A percentile compares a stretch with the other conserved stretches of the same genome.
Evolutionary conservation across 2,329 filamentous ascomycete species (phyloP).

Genomic region (Apiospora kogelbergensis): DNA sequence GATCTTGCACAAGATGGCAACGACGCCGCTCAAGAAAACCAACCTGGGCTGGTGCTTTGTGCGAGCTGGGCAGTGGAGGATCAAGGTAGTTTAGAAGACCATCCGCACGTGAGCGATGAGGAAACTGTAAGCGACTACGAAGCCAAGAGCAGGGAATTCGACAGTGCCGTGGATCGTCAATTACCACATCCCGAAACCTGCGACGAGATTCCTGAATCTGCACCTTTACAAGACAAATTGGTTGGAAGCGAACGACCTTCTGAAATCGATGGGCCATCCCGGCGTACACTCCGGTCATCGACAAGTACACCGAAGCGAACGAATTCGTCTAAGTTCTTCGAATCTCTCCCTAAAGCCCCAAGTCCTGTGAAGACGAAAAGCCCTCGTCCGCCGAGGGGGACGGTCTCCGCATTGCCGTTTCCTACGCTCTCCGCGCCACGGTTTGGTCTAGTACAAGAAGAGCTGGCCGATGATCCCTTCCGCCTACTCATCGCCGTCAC

Average conservation of each 20-base stretch:
- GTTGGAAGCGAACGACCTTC: not conserved
- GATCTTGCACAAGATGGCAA: not conserved
- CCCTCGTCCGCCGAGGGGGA: conserved; percentile 40
- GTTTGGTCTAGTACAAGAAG: conserved; percentile 86
- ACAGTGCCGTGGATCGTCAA: not conserved
- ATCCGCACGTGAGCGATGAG: conserved; percentile 32
- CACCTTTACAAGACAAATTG: not conserved
- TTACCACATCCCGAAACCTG: not conserved
- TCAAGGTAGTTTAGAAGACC: conserved; percentile 28
- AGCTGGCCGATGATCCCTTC: conserved; percentile 73
- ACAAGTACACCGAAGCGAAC: conserved; percentile 21
- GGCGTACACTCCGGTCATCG: not conserved
- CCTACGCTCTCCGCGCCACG: conserved; percentile 60
- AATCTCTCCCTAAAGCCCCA: conserved; percentile 11
- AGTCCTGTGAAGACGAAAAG: conserved; percentile 19
- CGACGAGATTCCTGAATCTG: not conserved
- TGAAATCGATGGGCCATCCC: not conserved
- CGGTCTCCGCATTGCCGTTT: conserved; percentile 60
- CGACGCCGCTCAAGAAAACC: no score
- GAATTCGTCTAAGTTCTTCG: conserved; percentile 36
- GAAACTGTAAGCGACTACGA: conserved; percentile 28
- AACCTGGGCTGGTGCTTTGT: not conserved
- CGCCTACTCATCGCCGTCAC: conserved; percentile 79
- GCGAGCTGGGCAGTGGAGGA: not conserved
- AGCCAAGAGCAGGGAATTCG: not conserved